A percentile compares a stretch with the other conserved stretches of the same genome.
These are phyloP conservation scores for Withania somnifera DNA, from an alignment of 305 asterid species.

Conservation along the genomic window DNA sequence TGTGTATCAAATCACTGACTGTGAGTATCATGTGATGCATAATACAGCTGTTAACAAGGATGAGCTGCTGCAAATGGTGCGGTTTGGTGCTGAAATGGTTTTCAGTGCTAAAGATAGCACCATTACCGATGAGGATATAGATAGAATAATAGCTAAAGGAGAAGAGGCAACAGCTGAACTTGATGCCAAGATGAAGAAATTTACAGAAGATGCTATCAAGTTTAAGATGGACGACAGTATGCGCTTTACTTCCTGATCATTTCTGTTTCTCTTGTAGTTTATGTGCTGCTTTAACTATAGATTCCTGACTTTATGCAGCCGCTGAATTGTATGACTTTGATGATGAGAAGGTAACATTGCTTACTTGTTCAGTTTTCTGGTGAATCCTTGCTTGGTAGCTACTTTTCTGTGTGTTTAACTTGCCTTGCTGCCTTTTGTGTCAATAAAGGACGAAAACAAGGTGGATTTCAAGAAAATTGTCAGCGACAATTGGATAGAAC, in stretches of 20 bases:
- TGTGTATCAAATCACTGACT: background rate
- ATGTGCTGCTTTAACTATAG: conserved; percentile 8
- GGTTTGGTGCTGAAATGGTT: conserved; percentile 99
- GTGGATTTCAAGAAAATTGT: conserved; percentile 93
- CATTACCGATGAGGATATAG: conserved; percentile 97
- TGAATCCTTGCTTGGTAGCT: background rate
- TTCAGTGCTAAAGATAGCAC: conserved; percentile 99
- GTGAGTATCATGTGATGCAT: background rate
- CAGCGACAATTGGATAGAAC: conserved; percentile 90
- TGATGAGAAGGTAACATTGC: conserved; percentile 64
- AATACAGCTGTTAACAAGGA: conserved; percentile 91
- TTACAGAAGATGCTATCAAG: conserved; percentile 98
- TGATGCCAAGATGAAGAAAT: conserved; percentile 98
- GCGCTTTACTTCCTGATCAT: conserved; percentile 12
- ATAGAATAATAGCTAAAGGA: conserved; percentile 96
- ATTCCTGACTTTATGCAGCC: conserved; percentile 45
- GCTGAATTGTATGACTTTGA: conserved; percentile 97
- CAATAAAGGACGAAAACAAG: conserved; percentile 69
- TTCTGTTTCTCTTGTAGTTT: background rate
- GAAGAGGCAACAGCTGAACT: conserved; percentile 99
- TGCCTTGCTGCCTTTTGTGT: conserved; percentile 6
- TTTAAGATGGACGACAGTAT: conserved; percentile 96
- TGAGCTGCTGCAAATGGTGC: conserved; percentile 97
- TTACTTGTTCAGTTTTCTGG: background rate
- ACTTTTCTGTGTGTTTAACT: conserved; percentile 3